Conservation (phyloP, 1,139 yeast genomes). For the Hanseniaspora gamundiae region DNA sequence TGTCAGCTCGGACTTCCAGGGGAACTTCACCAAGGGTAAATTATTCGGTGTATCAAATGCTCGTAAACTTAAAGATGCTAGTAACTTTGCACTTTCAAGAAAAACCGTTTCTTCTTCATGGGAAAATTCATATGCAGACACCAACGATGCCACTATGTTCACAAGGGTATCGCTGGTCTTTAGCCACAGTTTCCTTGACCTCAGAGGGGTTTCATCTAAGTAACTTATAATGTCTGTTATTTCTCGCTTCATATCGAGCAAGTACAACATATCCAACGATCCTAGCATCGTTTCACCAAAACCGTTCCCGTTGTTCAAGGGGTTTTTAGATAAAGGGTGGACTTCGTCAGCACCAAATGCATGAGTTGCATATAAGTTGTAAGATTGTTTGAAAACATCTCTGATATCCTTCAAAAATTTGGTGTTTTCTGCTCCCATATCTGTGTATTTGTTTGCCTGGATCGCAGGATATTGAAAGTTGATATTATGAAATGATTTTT, state of each 20-base stretch:
- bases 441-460: conserved; percentile 20
- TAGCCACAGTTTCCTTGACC: conserved; percentile 30
- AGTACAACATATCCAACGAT: conserved; percentile 52
- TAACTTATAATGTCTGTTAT: conserved; percentile 39
- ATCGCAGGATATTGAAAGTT: conserved; percentile 17
- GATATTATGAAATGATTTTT: conserved; percentile 14
- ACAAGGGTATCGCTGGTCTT: conserved; percentile 62
- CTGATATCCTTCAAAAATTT: conserved; percentile 35
- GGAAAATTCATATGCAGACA: conserved; percentile 59
- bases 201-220: conserved; percentile 32
- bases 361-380: conserved; percentile 43
- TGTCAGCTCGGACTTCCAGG: conserved; percentile 38
- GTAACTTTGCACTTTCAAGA: conserved; percentile 44
- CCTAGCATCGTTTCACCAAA: conserved; percentile 50
- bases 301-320: conserved; percentile 32
- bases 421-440: conserved; percentile 20
- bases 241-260: conserved; percentile 49
- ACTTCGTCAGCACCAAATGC: conserved; percentile 65
- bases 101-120: conserved; percentile 33
- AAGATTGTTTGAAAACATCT: conserved; percentile 41
- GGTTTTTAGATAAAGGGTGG: conserved; percentile 26
- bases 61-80: conserved; percentile 57
- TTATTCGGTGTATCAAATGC: conserved; percentile 62
- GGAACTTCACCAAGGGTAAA: conserved; percentile 54
- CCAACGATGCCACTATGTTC: conserved; percentile 59